Base-by-base conservation (phyloP, 148 eudicot genomes). In the Euryodendron excelsum region DNA sequence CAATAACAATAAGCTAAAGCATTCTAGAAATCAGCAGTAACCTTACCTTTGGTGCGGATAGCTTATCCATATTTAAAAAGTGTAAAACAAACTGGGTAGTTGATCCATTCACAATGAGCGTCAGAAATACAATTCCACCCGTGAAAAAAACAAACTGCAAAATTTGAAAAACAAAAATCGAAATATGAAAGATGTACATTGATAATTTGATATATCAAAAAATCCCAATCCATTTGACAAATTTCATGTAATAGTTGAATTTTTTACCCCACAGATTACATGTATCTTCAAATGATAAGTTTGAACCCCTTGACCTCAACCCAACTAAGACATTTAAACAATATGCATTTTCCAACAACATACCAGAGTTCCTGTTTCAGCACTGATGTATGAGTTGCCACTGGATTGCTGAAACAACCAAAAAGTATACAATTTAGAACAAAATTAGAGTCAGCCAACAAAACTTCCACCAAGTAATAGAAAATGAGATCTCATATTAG, bases 111-210 rank as follows among this genome's bases (percentile, higher is more conserved):
- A 95, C 76, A 52, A 91, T 88, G 59, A 95, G 88, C 18, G 99
- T 93, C 33, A 95, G 87, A 77, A 93, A 89, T 72, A 95, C 99
- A 65, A 93, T 89, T 73, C 99, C 99, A 65, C 99, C 99, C 36
- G 99, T 90, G 81, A 93, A 91, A 82, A 93, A 95, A 56, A 95
- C 94, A 85, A 95, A 95, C 99, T 95, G 94, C 91, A 85, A 76
- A 72, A 78, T n/a, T n/a, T n/a, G 79, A 2, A 77, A 69, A 73
- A 72, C 14, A 25, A 37, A 84, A 59, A 45, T 14, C n/a, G 12
- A 15, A n/a, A 52, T 36, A 20, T 15, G 53, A 37, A 72, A 34
- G 14, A 25, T 3, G 48, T 27, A 34, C 3, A 14, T 18, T 37
- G 0, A 44, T 30, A 72, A 79, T 34, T 48, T 48, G 47, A 60